These are phyloP conservation scores for Fusarium abutilonis DNA, from an alignment of 2,329 filamentous ascomycete species.

Conservation along the genomic window DNA sequence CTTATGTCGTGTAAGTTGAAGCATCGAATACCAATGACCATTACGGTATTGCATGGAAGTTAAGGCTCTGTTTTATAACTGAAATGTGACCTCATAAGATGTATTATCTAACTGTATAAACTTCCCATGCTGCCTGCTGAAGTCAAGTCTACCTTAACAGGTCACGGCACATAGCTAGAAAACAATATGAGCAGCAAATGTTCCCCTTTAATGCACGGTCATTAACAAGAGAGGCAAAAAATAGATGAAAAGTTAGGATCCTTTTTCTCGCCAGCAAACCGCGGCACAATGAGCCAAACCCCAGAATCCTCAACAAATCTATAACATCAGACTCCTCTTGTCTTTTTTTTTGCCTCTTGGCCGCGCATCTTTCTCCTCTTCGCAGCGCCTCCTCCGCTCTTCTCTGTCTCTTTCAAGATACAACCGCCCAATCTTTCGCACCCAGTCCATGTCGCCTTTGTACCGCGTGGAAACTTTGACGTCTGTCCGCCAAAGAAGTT, in stretches of 20 bases:
- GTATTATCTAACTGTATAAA: too few relatives aligned
- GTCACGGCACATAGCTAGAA: too few relatives aligned
- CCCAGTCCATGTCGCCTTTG: slow-evolving; percentile 7
- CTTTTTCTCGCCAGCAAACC: slow-evolving; percentile 23
- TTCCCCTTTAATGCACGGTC: too few relatives aligned
- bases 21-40: neutral
- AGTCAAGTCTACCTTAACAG: too few relatives aligned
- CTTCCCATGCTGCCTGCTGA: too few relatives aligned
- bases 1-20: slow-evolving; percentile 19
- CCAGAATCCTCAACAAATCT: slow-evolving; percentile 42
- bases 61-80: neutral
- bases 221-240: neutral
- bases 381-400: slow-evolving; percentile 36
- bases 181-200: too few relatives aligned
- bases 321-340: slow-evolving; percentile 26
- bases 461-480: slow-evolving; percentile 28
- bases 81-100: neutral
- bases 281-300: slow-evolving; percentile 28
- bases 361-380: slow-evolving; percentile 38
- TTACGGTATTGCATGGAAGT: neutral
- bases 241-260: neutral
- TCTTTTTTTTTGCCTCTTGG: slow-evolving; percentile 36
- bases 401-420: slow-evolving; percentile 26
- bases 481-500: slow-evolving; percentile 5
- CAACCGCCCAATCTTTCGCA: slow-evolving; percentile 21